A percentile compares a stretch with the other conserved stretches of the same genome.
Conservation (phyloP, 768 basidiomycete species). For the Trametes coccinea region DNA sequence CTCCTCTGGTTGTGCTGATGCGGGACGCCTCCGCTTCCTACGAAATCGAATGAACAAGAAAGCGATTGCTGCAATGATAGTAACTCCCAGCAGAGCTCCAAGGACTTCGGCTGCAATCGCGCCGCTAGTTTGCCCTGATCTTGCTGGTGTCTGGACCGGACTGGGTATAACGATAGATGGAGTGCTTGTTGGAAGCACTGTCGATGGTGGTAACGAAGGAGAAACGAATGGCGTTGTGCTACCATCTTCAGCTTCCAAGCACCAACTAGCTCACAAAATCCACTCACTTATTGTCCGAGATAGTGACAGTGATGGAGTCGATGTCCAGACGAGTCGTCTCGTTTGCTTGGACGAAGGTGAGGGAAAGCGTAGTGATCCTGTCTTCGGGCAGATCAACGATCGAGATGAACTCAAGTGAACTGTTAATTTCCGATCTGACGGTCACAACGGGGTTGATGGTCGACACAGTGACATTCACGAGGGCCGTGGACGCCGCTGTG, state of each 20-base stretch:
- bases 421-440: slow-evolving; percentile 22
- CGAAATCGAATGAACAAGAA: not conserved
- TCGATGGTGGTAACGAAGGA: slow-evolving; percentile 17
- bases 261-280: not conserved
- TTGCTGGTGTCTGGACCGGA: not conserved
- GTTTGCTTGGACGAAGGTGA: slow-evolving; percentile 19
- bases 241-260: not conserved
- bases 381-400: slow-evolving; percentile 23
- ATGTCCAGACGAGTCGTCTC: slow-evolving; percentile 18
- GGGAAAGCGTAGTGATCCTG: slow-evolving; percentile 21
- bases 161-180: slow-evolving; percentile 16
- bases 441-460: slow-evolving; percentile 19
- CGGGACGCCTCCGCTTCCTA: slow-evolving; percentile 14
- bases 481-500: slow-evolving; percentile 15
- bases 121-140: slow-evolving; percentile 13
- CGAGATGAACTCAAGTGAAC: slow-evolving; percentile 18
- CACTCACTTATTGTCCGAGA: slow-evolving; percentile 24
- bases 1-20: not conserved
- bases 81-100: slow-evolving; percentile 19
- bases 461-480: slow-evolving; percentile 22
- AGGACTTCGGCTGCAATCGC: slow-evolving; percentile 26
- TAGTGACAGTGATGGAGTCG: slow-evolving; percentile 22
- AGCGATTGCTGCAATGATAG: slow-evolving; percentile 2
- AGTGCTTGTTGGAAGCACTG: slow-evolving; percentile 15
- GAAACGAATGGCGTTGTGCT: slow-evolving; percentile 24